phyloP scores from a whole-genome alignment of 805 yeast species.

The Starmerella gropengiesseri region DNA sequence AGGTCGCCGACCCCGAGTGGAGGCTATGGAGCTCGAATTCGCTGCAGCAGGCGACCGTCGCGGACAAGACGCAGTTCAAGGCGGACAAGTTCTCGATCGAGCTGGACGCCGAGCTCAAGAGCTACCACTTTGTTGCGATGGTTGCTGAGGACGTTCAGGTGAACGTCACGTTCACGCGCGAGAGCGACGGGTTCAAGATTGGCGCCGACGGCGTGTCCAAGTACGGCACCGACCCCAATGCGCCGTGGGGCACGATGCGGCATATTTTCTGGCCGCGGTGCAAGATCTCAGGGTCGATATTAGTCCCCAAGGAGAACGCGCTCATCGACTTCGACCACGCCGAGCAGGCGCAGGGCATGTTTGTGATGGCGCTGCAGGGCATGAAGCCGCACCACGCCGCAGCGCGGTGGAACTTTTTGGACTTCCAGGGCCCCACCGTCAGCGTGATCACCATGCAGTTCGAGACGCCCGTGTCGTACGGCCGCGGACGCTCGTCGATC shows the following conservation, averaged over 20 bases:
- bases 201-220: slow-evolving; percentile 78
- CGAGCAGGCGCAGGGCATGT: slow-evolving; percentile 47
- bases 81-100: slow-evolving; percentile 65
- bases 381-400: slow-evolving; percentile 99
- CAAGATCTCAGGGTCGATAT: slow-evolving; percentile 53
- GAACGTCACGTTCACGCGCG: slow-evolving; percentile 50
- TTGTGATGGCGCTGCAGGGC: slow-evolving; percentile 93
- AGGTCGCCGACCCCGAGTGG: slow-evolving; percentile 38
- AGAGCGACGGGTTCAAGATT: slow-evolving; percentile 68
- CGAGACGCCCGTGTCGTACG: slow-evolving; percentile 87
- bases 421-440: slow-evolving; percentile 66
- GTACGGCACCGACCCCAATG: slow-evolving; percentile 70
- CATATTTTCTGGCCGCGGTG: slow-evolving; percentile 96
- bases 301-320: slow-evolving; percentile 31
- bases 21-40: slow-evolving; percentile 86
- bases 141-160: slow-evolving; percentile 63
- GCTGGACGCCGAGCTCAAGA: slow-evolving; percentile 42
- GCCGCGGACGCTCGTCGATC: slow-evolving; percentile 63
- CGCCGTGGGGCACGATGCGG: slow-evolving; percentile 97
- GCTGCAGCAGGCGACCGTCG: slow-evolving; percentile 62
- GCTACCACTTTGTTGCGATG: slow-evolving; percentile 43
- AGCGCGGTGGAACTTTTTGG: slow-evolving; percentile 86
- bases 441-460: slow-evolving; percentile 88
- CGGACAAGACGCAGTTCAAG: slow-evolving; percentile 53
- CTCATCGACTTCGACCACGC: slow-evolving; percentile 27